phyloP scores from a whole-genome alignment of 139 green algal species.

The Haematococcus sp. region DNA sequence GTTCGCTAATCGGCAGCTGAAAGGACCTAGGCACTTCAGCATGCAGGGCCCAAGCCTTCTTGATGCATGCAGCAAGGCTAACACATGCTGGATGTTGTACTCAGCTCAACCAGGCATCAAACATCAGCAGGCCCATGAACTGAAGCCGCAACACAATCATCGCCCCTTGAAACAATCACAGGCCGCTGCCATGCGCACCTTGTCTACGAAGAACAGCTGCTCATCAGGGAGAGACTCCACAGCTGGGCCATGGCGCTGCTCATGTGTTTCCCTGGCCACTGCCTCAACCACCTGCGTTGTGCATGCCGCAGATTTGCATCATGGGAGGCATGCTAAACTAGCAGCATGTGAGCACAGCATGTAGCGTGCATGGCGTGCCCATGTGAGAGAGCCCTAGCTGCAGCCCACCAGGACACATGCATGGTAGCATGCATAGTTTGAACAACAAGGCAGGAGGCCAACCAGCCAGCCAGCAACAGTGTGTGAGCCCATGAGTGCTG shows the following conservation, averaged over 20 bases:
- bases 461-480: neutral
- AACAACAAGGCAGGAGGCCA: no score
- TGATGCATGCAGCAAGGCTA: no score
- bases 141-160: no score
- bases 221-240: slow-evolving; percentile 58
- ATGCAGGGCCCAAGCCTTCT: neutral
- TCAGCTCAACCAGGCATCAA: neutral
- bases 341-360: neutral
- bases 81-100: no score
- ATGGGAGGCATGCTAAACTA: neutral
- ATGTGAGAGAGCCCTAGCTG: neutral
- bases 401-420: neutral
- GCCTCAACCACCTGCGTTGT: slow-evolving; percentile 53
- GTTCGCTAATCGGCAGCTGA: no score
- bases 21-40: neutral
- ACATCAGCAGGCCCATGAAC: no score
- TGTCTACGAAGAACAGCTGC: slow-evolving; percentile 78
- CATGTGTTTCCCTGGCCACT: slow-evolving; percentile 45
- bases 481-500: neutral
- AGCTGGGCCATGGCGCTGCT: slow-evolving; percentile 48
- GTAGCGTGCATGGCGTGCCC: neutral
- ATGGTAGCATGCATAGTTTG: neutral
- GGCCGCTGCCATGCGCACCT: no score
- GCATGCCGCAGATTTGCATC: neutral
- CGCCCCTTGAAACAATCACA: no score